Evolutionary conservation across 768 basidiomycete species (phyloP), one percentile per base, ranked within the genome.

Genomic region (Agaricus blazei): DNA sequence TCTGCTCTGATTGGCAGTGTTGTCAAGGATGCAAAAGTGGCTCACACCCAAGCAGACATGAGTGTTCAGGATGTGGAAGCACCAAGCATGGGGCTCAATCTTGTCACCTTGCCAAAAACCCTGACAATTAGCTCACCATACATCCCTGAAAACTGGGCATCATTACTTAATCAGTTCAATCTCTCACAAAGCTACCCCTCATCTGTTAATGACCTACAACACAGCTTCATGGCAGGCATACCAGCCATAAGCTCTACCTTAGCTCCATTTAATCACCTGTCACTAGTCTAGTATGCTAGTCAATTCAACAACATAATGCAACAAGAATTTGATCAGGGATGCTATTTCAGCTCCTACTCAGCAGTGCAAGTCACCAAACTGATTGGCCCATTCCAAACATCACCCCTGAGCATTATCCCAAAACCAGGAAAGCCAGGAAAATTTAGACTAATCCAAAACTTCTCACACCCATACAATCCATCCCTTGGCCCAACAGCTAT

Each of bases 51-150:
- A 44, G 59, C 41, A 47, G 54, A 4, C 75, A 77, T 64, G 55
- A 70, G 11, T 78, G 75, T 67, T 75, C 73, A 0, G 73, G 76
- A 1, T 76, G 75, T 47, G 68, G 73, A 38, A 41, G 52, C 1
- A 6, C 62, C 34, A 38, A 44, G 43, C 74, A 78, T 52, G 69
- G 75, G 42, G 75, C 76, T 62, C 62, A 70, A 43, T 40, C 28
- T 1, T 78, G 76, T 58, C 63, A 69, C 72, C 63, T 56, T 47
- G 66, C 64, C n/a, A 60, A 69, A 68, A 66, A 60, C 23, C 49
- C 48, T 9, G 60, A 59, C 64, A 0, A 58, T 68, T 0, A 51
- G 57, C 36, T 67, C 71, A 0, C 75, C 71, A 0, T 72, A 74
- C 50, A 50, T 60, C 0, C 52, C 62, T 0, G 58, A 66, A 0